Evolutionary conservation across 2,329 filamentous ascomycete species (phyloP).

Genomic region (Pyricularia pennisetigena): DNA sequence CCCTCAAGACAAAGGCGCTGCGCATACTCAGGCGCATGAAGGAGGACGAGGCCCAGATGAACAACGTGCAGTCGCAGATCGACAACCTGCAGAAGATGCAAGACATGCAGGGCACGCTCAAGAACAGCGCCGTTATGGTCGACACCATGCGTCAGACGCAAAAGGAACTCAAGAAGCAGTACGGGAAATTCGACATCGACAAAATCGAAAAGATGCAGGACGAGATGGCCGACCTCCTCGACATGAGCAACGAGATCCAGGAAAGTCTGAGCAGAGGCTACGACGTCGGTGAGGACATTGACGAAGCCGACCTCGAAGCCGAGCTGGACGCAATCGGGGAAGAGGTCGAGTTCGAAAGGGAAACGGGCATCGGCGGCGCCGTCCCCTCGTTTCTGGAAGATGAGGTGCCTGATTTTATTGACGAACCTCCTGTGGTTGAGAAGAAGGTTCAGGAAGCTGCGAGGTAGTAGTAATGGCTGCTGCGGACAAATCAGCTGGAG

Average conservation of each 20-base stretch:
- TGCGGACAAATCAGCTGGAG: background rate
- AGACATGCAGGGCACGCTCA: conserved; percentile 97
- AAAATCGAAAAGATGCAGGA: conserved; percentile 97
- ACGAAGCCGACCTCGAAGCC: conserved; percentile 91
- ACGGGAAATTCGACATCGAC: conserved; percentile 94
- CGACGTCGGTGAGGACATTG: conserved; percentile 92
- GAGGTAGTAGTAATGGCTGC: conserved; percentile 24
- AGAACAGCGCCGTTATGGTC: conserved; percentile 97
- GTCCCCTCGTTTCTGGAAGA: conserved; percentile 86
- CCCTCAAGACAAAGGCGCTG: conserved; percentile 82
- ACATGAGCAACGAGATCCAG: conserved; percentile 96
- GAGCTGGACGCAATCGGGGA: conserved; percentile 91
- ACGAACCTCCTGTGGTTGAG: conserved; percentile 64
- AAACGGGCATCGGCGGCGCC: conserved; percentile 43
- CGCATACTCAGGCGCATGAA: conserved; percentile 91
- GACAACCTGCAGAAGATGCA: conserved; percentile 99
- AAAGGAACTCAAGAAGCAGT: conserved; percentile 85
- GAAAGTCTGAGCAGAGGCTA: conserved; percentile 87
- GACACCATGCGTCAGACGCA: conserved; percentile 97
- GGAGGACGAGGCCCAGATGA: conserved; percentile 86
- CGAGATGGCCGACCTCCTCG: conserved; percentile 97
- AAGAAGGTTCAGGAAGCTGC: conserved; percentile 77
- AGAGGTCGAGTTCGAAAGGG: conserved; percentile 79
- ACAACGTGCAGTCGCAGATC: conserved; percentile 86
- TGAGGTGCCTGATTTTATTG: conserved; percentile 84